Conservation (phyloP, 306 rosid genomes). For the Crotalaria pallida region DNA sequence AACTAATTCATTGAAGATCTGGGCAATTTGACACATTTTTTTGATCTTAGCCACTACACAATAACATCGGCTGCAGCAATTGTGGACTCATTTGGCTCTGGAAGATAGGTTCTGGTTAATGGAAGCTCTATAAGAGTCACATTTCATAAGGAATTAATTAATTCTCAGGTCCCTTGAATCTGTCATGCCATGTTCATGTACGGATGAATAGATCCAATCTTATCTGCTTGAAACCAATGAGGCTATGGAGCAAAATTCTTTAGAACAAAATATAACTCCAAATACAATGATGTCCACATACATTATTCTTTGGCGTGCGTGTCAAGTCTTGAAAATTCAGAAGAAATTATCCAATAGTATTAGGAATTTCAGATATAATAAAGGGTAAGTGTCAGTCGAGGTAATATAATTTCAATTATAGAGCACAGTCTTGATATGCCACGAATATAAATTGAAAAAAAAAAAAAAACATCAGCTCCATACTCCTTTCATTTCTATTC, state of each 20-base stretch:
- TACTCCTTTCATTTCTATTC: too few relatives aligned
- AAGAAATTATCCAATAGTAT: background rate
- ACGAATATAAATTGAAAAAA: too few relatives aligned
- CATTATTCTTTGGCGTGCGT: background rate
- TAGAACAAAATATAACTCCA: background rate
- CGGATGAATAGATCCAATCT: slow-evolving; percentile 1
- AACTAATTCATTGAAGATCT: background rate
- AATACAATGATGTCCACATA: slow-evolving; percentile 6
- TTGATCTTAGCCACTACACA: slow-evolving; percentile 13
- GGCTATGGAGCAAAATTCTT: background rate
- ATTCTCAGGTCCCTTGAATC: slow-evolving; percentile 10
- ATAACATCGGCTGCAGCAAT: background rate
- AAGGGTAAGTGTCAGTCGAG: background rate
- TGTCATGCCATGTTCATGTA: slow-evolving; percentile 18
- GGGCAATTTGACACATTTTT: background rate
- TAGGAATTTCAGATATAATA: background rate
- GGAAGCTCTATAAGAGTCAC: background rate
- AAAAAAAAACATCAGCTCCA: too few relatives aligned
- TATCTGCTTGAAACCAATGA: slow-evolving; percentile 7
- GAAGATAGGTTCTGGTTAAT: background rate
- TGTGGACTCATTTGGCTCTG: slow-evolving; percentile 14
- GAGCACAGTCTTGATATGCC: background rate
- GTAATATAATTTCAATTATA: background rate
- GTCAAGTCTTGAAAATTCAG: background rate
- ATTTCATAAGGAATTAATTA: slow-evolving; percentile 23